phyloP scores from a whole-genome alignment of 176 grass and related monocot species.

The Luzula sylvatica region DNA sequence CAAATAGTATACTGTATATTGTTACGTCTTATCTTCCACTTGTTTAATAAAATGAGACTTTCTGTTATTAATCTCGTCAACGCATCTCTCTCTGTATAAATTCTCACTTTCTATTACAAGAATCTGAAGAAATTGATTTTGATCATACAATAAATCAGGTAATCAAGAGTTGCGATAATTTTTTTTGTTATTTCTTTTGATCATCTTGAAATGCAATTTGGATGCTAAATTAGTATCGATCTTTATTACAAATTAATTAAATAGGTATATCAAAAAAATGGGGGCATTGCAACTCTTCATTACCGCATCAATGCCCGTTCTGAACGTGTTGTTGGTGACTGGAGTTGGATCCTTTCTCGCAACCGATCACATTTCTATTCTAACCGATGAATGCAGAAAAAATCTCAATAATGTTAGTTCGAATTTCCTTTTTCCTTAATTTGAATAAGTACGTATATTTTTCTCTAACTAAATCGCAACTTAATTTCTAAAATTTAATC shows the following conservation, averaged over 20 bases:
- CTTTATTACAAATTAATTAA: background rate
- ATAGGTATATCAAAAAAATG: conserved; percentile 24
- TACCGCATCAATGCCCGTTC: conserved; percentile 56
- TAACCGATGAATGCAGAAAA: conserved; percentile 43
- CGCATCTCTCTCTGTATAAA: no score
- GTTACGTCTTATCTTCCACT: no score
- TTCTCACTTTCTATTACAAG: no score
- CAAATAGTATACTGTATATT: no score
- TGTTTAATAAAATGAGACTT: no score
- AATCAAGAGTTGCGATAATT: no score
- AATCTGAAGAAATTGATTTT: no score
- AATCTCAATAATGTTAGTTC: conserved; percentile 68
- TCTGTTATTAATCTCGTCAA: no score
- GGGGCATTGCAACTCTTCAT: conserved; percentile 52
- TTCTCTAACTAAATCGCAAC: background rate
- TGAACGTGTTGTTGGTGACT: conserved; percentile 64
- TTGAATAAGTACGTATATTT: background rate
- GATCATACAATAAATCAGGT: no score
- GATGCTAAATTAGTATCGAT: background rate
- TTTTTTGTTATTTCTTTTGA: no score
- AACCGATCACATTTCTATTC: conserved; percentile 33
- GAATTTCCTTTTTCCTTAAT: background rate
- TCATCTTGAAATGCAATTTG: no score
- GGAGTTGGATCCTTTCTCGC: conserved; percentile 70
- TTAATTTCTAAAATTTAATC: background rate